These are phyloP conservation scores for Leccinellum rugosiceps DNA, from an alignment of 768 basidiomycete species.

Conservation along the genomic window DNA sequence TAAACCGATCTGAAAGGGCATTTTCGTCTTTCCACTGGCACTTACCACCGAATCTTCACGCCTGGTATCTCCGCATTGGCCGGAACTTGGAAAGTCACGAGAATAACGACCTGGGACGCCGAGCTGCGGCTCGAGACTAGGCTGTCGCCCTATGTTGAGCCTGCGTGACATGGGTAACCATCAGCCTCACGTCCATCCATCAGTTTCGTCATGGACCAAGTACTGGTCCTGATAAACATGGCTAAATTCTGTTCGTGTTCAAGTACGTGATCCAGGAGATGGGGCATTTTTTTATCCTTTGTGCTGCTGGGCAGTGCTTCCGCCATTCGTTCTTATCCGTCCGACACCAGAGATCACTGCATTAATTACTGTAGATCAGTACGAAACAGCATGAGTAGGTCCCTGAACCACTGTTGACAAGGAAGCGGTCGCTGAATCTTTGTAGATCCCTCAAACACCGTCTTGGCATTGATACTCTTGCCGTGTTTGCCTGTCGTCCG, in stretches of 20 bases:
- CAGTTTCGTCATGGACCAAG: not conserved
- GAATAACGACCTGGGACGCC: not conserved
- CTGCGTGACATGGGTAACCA: not conserved
- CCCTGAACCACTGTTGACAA: not conserved
- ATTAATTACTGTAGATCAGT: not conserved
- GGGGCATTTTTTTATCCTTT: not conserved
- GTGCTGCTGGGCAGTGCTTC: conserved; percentile 14
- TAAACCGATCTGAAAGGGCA: not conserved
- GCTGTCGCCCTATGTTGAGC: not conserved
- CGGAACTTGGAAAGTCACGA: not conserved
- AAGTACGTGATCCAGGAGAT: conserved; percentile 6
- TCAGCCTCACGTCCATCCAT: not conserved
- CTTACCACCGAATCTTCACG: not conserved
- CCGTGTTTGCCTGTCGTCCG: conserved; percentile 8
- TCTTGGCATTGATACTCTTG: conserved; percentile 4
- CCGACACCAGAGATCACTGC: not conserved
- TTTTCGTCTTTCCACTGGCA: not conserved
- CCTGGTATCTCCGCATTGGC: not conserved
- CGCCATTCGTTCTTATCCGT: not conserved
- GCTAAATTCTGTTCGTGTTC: conserved; percentile 3
- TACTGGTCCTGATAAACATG: conserved; percentile 11
- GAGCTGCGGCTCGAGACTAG: not conserved
- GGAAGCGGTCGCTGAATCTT: not conserved
- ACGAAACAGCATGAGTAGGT: conserved; percentile 12
- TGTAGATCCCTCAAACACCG: conserved; percentile 2